Conservation (phyloP, 371 early-diverging fungal species). For the Vairimorpha necatrix region DNA sequence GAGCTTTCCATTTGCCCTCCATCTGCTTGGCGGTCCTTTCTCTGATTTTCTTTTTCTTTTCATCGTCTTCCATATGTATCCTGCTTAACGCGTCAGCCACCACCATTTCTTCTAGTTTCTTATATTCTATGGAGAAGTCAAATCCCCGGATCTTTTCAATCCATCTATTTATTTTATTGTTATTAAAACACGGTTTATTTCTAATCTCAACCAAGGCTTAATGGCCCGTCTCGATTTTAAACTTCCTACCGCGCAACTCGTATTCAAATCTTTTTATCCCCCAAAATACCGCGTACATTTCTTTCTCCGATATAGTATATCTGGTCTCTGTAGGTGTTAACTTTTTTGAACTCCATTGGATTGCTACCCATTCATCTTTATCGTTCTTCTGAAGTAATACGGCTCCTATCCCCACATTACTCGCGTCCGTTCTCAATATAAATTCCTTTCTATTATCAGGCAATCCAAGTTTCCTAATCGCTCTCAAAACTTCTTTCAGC, state of each 20-base stretch:
- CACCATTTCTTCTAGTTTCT: no score
- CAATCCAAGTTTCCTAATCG: neutral
- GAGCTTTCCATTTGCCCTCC: no score
- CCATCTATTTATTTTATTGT: conserved; percentile 37
- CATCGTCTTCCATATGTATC: no score
- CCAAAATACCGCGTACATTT: conserved; percentile 41
- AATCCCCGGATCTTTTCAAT: no score
- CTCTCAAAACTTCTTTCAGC: conserved; percentile 8
- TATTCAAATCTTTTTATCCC: conserved; percentile 46
- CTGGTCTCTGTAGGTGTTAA: conserved; percentile 36
- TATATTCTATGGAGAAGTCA: no score
- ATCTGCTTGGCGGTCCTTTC: no score
- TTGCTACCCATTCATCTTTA: neutral
- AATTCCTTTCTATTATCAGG: conserved; percentile 41
- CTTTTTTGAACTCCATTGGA: conserved; percentile 22
- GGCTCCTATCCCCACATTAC: conserved; percentile 29
- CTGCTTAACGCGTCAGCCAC: no score
- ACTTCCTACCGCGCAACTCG: conserved; percentile 33
- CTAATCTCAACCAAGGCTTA: conserved; percentile 21
- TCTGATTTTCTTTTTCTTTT: no score
- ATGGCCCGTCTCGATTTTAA: conserved; percentile 30
- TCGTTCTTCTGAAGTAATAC: conserved; percentile 44
- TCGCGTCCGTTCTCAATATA: conserved; percentile 48
- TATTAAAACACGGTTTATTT: conserved; percentile 30
- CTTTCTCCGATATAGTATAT: conserved; percentile 45